Conservation (phyloP, 768 basidiomycete species). For the Paxillus rubicundulus region DNA sequence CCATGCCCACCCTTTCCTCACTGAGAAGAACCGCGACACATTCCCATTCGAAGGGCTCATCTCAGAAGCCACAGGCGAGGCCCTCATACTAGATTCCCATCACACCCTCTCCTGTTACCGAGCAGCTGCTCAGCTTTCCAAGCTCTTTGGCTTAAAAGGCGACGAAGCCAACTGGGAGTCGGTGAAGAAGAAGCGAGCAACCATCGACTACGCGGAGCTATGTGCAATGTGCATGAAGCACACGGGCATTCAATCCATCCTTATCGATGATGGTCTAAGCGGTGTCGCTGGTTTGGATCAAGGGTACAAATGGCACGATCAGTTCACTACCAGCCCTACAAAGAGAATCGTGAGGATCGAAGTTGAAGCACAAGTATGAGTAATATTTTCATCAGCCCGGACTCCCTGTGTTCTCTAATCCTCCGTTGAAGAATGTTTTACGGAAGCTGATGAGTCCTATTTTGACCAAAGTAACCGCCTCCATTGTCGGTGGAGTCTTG, state of each 20-base stretch:
- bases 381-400: neutral
- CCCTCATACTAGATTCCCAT: slow-evolving; percentile 47
- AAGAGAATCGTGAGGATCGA: slow-evolving; percentile 71
- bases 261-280: slow-evolving; percentile 73
- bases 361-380: slow-evolving; percentile 60
- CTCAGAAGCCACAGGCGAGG: slow-evolving; percentile 59
- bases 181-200: slow-evolving; percentile 46
- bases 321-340: slow-evolving; percentile 48
- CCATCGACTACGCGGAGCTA: slow-evolving; percentile 51
- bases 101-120: slow-evolving; percentile 59
- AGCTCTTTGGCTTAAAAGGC: slow-evolving; percentile 44
- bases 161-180: slow-evolving; percentile 52
- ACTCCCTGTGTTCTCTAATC: slow-evolving; percentile 5
- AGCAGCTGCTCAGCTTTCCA: slow-evolving; percentile 53
- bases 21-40: slow-evolving; percentile 38
- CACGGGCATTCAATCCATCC: slow-evolving; percentile 61
- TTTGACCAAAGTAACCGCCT: slow-evolving; percentile 8
- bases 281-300: slow-evolving; percentile 46
- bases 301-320: slow-evolving; percentile 60
- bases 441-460: slow-evolving; percentile 21
- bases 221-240: slow-evolving; percentile 54
- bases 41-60: slow-evolving; percentile 63
- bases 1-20: slow-evolving; percentile 73
- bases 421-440: slow-evolving; percentile 9
- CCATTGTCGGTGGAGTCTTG: slow-evolving; percentile 12